These are phyloP conservation scores for Hygrocybe coccinea DNA, from an alignment of 768 basidiomycete genomes.

Conservation along the genomic window DNA sequence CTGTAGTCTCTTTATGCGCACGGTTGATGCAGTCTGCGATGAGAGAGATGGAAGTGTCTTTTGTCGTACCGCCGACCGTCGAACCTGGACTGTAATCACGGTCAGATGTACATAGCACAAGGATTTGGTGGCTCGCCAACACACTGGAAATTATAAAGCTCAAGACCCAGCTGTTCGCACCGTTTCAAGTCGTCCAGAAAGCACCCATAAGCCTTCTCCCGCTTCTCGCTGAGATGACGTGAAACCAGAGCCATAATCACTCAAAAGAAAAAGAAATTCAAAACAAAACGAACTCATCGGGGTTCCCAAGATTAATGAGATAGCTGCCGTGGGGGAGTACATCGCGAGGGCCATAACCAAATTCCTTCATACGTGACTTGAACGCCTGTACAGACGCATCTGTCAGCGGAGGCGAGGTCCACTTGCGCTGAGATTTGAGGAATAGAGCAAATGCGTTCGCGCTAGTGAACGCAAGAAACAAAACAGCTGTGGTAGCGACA, in stretches of 20 bases:
- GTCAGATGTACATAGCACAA: too few relatives aligned
- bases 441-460: slow-evolving; percentile 85
- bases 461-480: slow-evolving; percentile 29
- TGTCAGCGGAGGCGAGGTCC: slow-evolving; percentile 60
- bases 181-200: slow-evolving; percentile 79
- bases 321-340: slow-evolving; percentile 84
- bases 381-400: slow-evolving; percentile 51
- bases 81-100: slow-evolving; percentile 87
- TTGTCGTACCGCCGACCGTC: slow-evolving; percentile 64
- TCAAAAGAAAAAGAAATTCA: too few relatives aligned
- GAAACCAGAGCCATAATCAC: not conserved
- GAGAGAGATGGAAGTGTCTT: slow-evolving; percentile 52
- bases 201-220: slow-evolving; percentile 68
- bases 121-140: too few relatives aligned
- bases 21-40: slow-evolving; percentile 73
- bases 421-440: slow-evolving; percentile 79
- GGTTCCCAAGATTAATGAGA: slow-evolving; percentile 80
- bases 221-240: slow-evolving; percentile 45
- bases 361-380: slow-evolving; percentile 53
- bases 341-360: slow-evolving; percentile 56
- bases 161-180: slow-evolving; percentile 70
- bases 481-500: not conserved
- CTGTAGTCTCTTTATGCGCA: slow-evolving; percentile 57
- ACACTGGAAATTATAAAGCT: slow-evolving; percentile 82
- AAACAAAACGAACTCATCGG: slow-evolving; percentile 52